Percentiles rank a stretch among this genome's conserved stretches.
These are phyloP conservation scores for Beauveria sp. DNA, from an alignment of 2,329 filamentous ascomycete genomes.

Conservation along the genomic window DNA sequence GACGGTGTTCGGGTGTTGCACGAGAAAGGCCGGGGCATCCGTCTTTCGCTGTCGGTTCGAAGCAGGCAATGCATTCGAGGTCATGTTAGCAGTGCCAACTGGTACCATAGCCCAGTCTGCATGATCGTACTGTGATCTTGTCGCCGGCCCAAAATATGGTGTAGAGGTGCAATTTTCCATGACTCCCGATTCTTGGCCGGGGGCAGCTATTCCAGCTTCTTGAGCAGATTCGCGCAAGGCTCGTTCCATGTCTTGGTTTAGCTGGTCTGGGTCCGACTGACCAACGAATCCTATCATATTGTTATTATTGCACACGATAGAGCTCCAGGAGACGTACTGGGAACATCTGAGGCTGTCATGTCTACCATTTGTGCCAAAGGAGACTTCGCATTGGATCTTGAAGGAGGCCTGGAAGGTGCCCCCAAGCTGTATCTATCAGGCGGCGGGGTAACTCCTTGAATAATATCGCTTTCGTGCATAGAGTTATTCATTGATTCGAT, in stretches of 20 bases:
- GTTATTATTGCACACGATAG: neutral
- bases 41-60: conserved; percentile 35
- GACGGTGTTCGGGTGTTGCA: conserved; percentile 25
- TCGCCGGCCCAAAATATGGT: conserved; percentile 53
- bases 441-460: conserved; percentile 36
- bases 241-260: conserved; percentile 38
- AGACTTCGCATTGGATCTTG: conserved; percentile 49
- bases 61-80: conserved; percentile 22
- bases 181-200: conserved; percentile 34
- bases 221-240: conserved; percentile 49
- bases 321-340: conserved; percentile 23
- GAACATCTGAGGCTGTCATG: conserved; percentile 34
- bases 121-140: conserved; percentile 45
- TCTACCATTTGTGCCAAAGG: conserved; percentile 46
- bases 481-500: conserved; percentile 1
- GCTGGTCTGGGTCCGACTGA: conserved; percentile 41
- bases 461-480: conserved; percentile 20
- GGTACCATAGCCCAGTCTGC: conserved; percentile 54
- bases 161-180: neutral
- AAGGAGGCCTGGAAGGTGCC: conserved; percentile 55
- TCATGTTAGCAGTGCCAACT: conserved; percentile 22
- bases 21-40: conserved; percentile 44
- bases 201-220: conserved; percentile 38
- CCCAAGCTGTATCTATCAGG: conserved; percentile 33
- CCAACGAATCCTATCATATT: neutral